Evolutionary conservation across 345 rosid genomes (phyloP).

Genomic region (Brassica incana): DNA sequence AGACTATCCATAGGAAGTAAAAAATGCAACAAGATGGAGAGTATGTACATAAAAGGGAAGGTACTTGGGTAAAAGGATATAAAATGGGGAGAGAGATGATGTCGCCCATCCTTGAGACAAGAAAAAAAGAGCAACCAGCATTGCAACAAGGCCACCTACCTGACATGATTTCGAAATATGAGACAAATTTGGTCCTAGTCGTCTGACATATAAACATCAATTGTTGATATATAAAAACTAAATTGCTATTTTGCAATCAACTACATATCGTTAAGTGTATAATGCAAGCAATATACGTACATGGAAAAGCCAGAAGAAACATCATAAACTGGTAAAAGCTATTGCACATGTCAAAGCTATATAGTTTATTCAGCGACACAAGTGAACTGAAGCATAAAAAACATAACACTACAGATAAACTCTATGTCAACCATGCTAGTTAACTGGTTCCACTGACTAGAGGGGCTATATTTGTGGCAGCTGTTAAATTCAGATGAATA

Average conservation of each 20-base stretch:
- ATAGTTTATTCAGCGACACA: neutral
- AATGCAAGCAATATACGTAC: neutral
- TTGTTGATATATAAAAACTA: neutral
- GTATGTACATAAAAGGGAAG: conserved; percentile 5
- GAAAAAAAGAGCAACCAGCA: conserved; percentile 81
- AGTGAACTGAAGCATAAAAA: neutral
- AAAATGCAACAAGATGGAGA: conserved; percentile 8
- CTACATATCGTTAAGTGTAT: neutral
- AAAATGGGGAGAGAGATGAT: conserved; percentile 75
- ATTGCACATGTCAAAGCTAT: neutral
- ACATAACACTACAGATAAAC: neutral
- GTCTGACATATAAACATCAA: neutral
- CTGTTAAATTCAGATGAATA: conserved; percentile 31
- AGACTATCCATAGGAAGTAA: conserved; percentile 1
- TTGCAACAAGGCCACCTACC: conserved; percentile 92
- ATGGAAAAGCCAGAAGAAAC: neutral
- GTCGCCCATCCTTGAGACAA: conserved; percentile 98
- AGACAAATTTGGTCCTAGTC: conserved; percentile 7
- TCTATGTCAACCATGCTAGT: neutral
- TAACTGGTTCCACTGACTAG: neutral
- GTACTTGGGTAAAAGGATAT: conserved; percentile 61
- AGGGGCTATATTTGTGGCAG: neutral
- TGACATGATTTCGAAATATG: conserved; percentile 36
- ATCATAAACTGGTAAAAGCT: neutral
- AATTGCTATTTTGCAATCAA: neutral